phyloP scores from a whole-genome alignment of 257 asterid genomes.

The Paraleonurus japonicus region DNA sequence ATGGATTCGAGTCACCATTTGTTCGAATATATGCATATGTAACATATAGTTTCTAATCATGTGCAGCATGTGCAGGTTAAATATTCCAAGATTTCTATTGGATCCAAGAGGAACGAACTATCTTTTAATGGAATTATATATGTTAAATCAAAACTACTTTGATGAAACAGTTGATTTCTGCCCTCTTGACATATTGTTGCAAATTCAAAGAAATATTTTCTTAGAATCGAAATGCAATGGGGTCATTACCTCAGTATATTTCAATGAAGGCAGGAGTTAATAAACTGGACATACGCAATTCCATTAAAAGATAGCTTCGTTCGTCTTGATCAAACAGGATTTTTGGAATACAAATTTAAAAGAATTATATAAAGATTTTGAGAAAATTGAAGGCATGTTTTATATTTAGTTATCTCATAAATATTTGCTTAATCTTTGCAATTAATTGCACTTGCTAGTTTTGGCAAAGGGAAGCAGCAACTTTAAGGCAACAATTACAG shows the following conservation, averaged over 20 bases:
- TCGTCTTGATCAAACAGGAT: conserved; percentile 15
- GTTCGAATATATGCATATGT: neutral
- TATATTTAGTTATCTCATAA: neutral
- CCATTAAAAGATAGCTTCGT: conserved; percentile 34
- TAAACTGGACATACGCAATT: conserved; percentile 11
- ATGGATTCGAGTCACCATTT: neutral
- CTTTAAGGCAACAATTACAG: conserved; percentile 61
- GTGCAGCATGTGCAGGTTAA: neutral
- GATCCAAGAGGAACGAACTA: conserved; percentile 42
- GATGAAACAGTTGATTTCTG: neutral
- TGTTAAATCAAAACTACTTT: too few species aligned
- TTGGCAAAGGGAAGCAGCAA: conserved; percentile 87
- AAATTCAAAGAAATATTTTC: too few species aligned
- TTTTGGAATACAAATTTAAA: conserved; percentile 18
- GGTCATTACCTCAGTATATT: too few species aligned
- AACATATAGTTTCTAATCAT: neutral
- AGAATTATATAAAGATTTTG: neutral
- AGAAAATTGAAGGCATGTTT: neutral
- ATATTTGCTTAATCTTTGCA: conserved; percentile 4
- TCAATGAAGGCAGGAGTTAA: neutral
- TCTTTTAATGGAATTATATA: conserved; percentile 42
- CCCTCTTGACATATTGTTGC: neutral
- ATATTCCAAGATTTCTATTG: conserved; percentile 25
- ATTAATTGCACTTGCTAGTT: conserved; percentile 42
- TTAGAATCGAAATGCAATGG: too few species aligned